These are phyloP conservation scores for Fusarium verrucosum DNA, from an alignment of 2,329 filamentous ascomycete species.

Conservation along the genomic window DNA sequence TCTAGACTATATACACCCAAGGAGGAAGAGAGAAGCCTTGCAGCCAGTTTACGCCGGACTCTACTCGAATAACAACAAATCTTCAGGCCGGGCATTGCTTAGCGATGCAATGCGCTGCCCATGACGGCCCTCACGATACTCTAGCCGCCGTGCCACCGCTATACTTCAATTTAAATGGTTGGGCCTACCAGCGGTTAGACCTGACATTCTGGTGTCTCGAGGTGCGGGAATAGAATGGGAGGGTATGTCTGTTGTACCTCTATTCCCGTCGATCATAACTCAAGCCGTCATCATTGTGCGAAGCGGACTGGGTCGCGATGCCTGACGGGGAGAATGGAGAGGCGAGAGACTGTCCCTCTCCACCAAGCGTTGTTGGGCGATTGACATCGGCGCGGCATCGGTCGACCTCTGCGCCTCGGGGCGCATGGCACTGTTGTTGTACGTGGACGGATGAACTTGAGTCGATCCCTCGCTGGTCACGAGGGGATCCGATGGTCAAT, in stretches of 20 bases:
- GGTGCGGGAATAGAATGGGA: conserved; percentile 18
- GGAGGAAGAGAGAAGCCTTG: conserved; percentile 30
- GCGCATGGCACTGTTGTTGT: conserved; percentile 54
- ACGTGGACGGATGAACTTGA: conserved; percentile 66
- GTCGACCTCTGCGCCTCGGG: conserved; percentile 53
- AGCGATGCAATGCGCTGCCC: conserved; percentile 3
- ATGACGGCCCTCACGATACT: conserved; percentile 34
- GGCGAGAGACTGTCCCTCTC: conserved; percentile 58
- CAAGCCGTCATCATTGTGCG: conserved; percentile 73
- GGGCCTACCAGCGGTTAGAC: conserved; percentile 40
- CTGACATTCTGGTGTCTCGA: conserved; percentile 29
- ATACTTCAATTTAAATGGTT: conserved; percentile 42
- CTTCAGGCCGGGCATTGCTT: conserved; percentile 26
- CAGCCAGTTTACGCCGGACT: conserved; percentile 39
- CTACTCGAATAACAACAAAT: conserved; percentile 40
- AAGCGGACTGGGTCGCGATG: conserved; percentile 72
- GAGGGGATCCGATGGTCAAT: conserved; percentile 94
- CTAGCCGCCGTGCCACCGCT: conserved; percentile 39
- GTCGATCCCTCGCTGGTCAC: conserved; percentile 83
- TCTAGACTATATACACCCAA: conserved; percentile 25
- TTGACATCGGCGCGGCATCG: conserved; percentile 57
- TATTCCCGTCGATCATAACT: conserved; percentile 51
- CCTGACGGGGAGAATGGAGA: conserved; percentile 57
- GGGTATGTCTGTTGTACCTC: conserved; percentile 41
- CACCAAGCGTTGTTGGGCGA: conserved; percentile 58